A percentile compares a stretch with the other conserved stretches of the same genome.
These are phyloP conservation scores for Sclerotinia nivalis DNA, from an alignment of 2,329 filamentous ascomycete genomes.

Conservation along the genomic window DNA sequence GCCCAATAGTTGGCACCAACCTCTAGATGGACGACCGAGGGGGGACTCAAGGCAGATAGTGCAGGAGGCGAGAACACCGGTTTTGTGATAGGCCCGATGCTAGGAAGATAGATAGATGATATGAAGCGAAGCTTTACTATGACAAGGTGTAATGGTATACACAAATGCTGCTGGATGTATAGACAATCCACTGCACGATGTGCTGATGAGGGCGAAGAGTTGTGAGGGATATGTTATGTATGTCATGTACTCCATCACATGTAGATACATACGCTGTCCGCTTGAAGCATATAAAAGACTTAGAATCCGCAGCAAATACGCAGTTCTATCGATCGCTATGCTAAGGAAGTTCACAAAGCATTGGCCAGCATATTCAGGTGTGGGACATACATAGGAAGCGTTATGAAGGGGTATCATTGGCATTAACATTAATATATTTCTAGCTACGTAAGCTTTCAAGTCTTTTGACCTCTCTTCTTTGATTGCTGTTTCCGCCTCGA, in stretches of 20 bases:
- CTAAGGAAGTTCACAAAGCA: no score
- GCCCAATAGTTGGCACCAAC: conserved; percentile 32
- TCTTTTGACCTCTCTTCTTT: conserved; percentile 41
- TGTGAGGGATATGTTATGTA: not conserved
- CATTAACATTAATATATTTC: conserved; percentile 18
- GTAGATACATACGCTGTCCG: no score
- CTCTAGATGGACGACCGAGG: conserved; percentile 20
- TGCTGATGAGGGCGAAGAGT: not conserved
- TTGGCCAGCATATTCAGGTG: no score
- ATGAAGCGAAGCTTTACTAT: not conserved
- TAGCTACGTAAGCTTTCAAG: not conserved
- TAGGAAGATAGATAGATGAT: not conserved
- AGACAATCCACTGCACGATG: not conserved
- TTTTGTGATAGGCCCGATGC: not conserved
- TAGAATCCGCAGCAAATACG: not conserved
- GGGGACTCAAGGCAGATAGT: conserved; percentile 22
- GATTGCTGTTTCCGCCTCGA: conserved; percentile 29
- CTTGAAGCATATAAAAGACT: no score
- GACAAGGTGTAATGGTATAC: not conserved
- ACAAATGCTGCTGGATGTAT: not conserved
- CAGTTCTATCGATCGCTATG: not conserved
- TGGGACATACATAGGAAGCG: no score
- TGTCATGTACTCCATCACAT: not conserved
- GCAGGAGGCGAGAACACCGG: conserved; percentile 3
- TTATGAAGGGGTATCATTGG: conserved; percentile 10